Percentiles rank a stretch among this genome's conserved stretches.
These are phyloP conservation scores for Pharus latifolius DNA, from an alignment of 176 grass and related monocot species.

Conservation along the genomic window DNA sequence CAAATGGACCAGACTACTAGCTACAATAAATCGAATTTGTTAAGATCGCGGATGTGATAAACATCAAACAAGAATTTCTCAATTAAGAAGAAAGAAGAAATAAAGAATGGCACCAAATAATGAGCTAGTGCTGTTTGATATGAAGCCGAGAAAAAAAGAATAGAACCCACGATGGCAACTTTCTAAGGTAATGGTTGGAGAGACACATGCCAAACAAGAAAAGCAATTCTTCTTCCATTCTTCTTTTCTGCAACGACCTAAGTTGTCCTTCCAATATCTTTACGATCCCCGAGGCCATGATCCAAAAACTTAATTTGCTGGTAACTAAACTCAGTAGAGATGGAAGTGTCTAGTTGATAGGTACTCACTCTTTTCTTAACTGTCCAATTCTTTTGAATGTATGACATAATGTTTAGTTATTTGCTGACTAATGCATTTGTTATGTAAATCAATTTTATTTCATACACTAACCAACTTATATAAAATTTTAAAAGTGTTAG, in stretches of 20 bases:
- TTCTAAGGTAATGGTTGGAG: not conserved
- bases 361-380: too few species aligned
- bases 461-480: too few species aligned
- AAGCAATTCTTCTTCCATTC: constrained; percentile 6
- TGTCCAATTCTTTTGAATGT: too few species aligned
- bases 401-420: not conserved
- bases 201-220: constrained; percentile 1
- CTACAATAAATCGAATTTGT: too few species aligned
- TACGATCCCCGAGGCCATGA: not conserved
- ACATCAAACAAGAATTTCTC: not conserved
- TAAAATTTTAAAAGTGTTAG: too few species aligned
- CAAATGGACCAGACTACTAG: not conserved
- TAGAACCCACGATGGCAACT: constrained; percentile 15
- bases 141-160: not conserved
- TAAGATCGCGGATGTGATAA: not conserved
- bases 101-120: not conserved
- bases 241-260: not conserved
- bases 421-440: not conserved
- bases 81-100: not conserved
- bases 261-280: not conserved
- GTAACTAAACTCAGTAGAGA: not conserved
- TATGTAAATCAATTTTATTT: too few species aligned
- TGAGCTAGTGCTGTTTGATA: not conserved
- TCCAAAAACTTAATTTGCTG: not conserved
- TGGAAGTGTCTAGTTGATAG: too few species aligned